Evolutionary conservation across 768 basidiomycete species (phyloP).

Genomic region (Tulasnella sp.): DNA sequence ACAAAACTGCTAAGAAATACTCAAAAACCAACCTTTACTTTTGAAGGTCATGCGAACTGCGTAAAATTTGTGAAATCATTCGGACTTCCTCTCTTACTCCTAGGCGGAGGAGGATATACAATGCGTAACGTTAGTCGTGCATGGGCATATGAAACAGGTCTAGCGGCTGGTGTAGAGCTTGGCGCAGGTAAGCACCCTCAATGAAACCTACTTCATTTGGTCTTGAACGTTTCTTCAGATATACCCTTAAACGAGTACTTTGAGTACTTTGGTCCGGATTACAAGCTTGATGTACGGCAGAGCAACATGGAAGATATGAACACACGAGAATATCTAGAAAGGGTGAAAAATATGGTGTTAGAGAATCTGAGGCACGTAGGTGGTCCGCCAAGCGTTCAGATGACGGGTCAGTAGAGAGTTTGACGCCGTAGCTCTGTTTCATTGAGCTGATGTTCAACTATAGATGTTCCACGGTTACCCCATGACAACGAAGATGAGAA

Average conservation of each 20-base stretch:
- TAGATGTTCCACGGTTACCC: conserved; percentile 74
- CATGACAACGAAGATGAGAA: conserved; percentile 78
- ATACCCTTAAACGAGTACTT: conserved; percentile 99
- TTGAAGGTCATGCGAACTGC: conserved; percentile 84
- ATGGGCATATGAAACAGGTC: conserved; percentile 96
- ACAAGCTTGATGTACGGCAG: conserved; percentile 84
- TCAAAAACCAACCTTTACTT: background rate
- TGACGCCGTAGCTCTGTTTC: background rate
- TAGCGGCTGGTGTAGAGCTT: conserved; percentile 95
- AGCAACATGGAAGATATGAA: conserved; percentile 96
- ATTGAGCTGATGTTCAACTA: background rate
- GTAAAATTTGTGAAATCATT: conserved; percentile 96
- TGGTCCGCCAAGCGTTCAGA: conserved; percentile 86
- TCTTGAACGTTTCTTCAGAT: conserved; percentile 35
- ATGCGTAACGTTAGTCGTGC: conserved; percentile 94
- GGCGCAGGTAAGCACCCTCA: conserved; percentile 45
- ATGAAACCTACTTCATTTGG: background rate
- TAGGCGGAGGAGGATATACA: conserved; percentile 97
- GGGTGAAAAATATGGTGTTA: conserved; percentile 82
- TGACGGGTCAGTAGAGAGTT: conserved; percentile 47
- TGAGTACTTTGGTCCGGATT: conserved; percentile 97
- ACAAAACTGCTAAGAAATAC: background rate
- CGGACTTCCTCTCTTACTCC: conserved; percentile 80
- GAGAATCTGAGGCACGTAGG: conserved; percentile 78
- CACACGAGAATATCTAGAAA: conserved; percentile 80